Percentiles rank a stretch among this genome's conserved stretches.
Conservation (phyloP, 176 grass and related monocot species). For the Zoysia pacifica region DNA sequence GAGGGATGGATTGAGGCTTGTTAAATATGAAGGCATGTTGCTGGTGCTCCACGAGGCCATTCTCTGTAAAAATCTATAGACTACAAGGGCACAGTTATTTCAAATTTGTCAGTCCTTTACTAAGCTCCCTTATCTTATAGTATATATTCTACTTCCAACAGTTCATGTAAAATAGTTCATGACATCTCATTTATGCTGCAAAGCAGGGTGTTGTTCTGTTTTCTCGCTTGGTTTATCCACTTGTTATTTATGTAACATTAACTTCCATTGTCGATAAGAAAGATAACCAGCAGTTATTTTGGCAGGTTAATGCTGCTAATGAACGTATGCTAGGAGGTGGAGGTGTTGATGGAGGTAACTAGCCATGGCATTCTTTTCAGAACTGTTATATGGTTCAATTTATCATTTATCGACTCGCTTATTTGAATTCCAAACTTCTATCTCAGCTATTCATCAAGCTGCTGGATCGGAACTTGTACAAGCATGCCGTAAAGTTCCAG, state of each 20-base stretch:
- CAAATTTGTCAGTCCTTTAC: not conserved
- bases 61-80: not conserved
- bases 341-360: constrained; percentile 89
- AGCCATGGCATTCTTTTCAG: constrained; percentile 34
- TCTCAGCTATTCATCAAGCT: constrained; percentile 88
- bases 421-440: not conserved
- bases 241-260: not conserved
- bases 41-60: not conserved
- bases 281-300: not conserved
- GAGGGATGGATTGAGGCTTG: not conserved
- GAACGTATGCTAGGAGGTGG: constrained; percentile 79
- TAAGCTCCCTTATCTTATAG: not conserved
- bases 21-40: not conserved
- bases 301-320: constrained; percentile 93
- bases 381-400: not conserved
- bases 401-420: not conserved
- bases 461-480: constrained; percentile 76
- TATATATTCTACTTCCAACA: not conserved
- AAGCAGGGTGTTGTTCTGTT: not conserved
- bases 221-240: not conserved
- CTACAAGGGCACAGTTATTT: not conserved
- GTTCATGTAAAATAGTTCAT: not conserved
- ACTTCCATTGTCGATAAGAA: not conserved
- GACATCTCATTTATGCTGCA: not conserved
- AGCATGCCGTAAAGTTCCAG: constrained; percentile 72